Base-by-base conservation (phyloP, 2,329 filamentous ascomycete species). In the Epichloe uncinata region DNA sequence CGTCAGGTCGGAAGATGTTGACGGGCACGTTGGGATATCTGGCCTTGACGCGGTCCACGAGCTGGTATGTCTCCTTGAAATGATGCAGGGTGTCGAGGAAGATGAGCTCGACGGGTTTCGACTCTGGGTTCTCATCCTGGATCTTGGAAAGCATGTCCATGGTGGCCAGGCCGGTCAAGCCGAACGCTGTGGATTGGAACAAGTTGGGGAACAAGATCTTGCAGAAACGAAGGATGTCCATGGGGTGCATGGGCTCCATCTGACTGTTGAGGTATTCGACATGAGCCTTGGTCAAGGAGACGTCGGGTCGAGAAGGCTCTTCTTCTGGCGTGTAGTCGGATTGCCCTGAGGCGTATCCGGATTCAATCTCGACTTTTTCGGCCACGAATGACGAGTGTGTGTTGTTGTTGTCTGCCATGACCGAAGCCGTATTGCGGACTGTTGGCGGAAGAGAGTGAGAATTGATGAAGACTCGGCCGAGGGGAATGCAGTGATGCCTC, bases 201-300 rank as follows among this genome's bases (percentile, higher is more conserved):
- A 97, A 80, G 64, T 85, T 85, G 61, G 93, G 93, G 60, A 98
- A 84, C 59, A 91, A 85, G 59, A 86, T 83, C 64, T 91, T 85
- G 75, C 84, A 88, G 85, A 95, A 96, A 70, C 82, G 84, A 53
- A 98, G 79, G 60, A 97, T 85, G 56, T 96, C 91, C 77, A 91
- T 76, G 54, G 93, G 87, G 63, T 90, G 81, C 67, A 97, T 85
- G 63, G 83, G 79, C 67, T 93, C 86, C 59, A 98, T 73, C 68
- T 95, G 88, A 56, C 81, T 71, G 75, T 98, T 98, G 66, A 98
- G 77, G 68, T 91, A 91, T 61, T 87, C 84, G 58, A 97, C 75
- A 67, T 98, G 91, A 55, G 84, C 79, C 66, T 85, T 85, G 57
- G 87, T 91, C 73, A 98, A 88, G 67, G 84, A 81, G 60, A 97